Evolutionary conservation across 2,329 filamentous ascomycete species (phyloP), one percentile per base, ranked within the genome.

Genomic region (Pseudocercospora pini-densiflorae): DNA sequence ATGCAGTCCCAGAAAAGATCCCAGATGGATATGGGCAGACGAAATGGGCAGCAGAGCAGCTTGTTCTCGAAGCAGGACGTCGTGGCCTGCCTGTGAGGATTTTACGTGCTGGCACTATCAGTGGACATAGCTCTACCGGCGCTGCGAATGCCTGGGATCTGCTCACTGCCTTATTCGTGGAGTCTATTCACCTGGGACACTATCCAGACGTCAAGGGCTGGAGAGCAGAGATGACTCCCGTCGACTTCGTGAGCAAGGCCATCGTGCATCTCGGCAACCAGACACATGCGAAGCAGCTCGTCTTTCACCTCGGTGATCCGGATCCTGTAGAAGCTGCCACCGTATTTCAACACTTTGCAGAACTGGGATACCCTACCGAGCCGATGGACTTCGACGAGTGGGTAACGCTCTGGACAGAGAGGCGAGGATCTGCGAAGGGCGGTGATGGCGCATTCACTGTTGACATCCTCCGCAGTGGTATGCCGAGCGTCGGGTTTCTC

Each of bases 161-260:
- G 21, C 81, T 94, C 54, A 92, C 90, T 61, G 91, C 92, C 0
- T 77, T 94, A 63, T 85, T 94, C 27, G 89, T 93, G 1, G 92
- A 94, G 76, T 93, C 91, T 0, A 84, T 94, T 43, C 88, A 90
- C 61, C 83, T 94, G 3, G 91, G 91, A 5, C 86, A 87, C 70
- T 87, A 87, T 1, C 91, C 92, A 0, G 85, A 91, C 61, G 88
- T 93, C 3, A 84, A 90, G 59, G 88, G 88, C 49, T 94, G 92
- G 92, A 87, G 89, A 59, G 87, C 90, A 1, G 92, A 94, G 79
- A 94, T 94, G 91, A 93, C 92, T 0, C 91, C 92, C 0, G 92
- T 93, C 14, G 91, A 94, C 78, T 93, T 92, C 73, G 90, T 93
- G 65, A 91, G 89, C 79, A 88, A 88, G 69, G 88, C 90, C 3